phyloP scores from a whole-genome alignment of 768 basidiomycete species.

The Phaffia tasmanica region DNA sequence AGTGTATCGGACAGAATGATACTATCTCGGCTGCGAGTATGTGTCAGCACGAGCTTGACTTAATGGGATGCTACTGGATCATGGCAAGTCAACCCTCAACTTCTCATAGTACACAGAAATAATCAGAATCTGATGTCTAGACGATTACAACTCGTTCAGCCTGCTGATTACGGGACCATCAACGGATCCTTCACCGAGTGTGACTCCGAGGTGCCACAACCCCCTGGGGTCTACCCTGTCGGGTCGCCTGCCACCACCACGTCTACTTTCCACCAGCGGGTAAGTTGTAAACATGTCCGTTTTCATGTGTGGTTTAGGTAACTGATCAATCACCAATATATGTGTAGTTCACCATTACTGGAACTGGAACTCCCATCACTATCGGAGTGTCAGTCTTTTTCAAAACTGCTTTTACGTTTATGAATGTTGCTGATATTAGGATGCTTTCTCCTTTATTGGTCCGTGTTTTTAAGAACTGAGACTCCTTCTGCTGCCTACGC shows the following conservation, averaged over 20 bases:
- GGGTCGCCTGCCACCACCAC: conserved; percentile 29
- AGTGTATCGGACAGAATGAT: conserved; percentile 41
- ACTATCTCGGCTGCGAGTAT: conserved; percentile 37
- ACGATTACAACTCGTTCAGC: conserved; percentile 28
- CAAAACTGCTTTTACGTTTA: background rate
- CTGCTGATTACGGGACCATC: conserved; percentile 32
- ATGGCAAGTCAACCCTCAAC: background rate
- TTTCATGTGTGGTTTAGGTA: conserved; percentile 34
- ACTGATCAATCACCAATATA: conserved; percentile 15
- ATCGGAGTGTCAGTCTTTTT: conserved; percentile 6
- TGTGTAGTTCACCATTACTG: background rate
- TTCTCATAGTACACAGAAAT: conserved; percentile 16
- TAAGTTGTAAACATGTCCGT: conserved; percentile 32
- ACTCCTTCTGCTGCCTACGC: conserved; percentile 35
- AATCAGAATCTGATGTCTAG: conserved; percentile 29
- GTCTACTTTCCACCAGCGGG: conserved; percentile 38
- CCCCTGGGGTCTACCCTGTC: conserved; percentile 42
- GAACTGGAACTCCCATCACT: conserved; percentile 6
- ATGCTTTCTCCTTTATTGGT: background rate
- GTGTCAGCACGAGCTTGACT: conserved; percentile 28
- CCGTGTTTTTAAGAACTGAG: conserved; percentile 27
- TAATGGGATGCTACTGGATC: conserved; percentile 12
- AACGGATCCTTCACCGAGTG: background rate
- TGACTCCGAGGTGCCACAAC: conserved; percentile 37
- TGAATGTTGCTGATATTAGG: background rate